These are phyloP conservation scores for Starmerella khaoyaiensis DNA, from an alignment of 805 yeast species.

Conservation along the genomic window DNA sequence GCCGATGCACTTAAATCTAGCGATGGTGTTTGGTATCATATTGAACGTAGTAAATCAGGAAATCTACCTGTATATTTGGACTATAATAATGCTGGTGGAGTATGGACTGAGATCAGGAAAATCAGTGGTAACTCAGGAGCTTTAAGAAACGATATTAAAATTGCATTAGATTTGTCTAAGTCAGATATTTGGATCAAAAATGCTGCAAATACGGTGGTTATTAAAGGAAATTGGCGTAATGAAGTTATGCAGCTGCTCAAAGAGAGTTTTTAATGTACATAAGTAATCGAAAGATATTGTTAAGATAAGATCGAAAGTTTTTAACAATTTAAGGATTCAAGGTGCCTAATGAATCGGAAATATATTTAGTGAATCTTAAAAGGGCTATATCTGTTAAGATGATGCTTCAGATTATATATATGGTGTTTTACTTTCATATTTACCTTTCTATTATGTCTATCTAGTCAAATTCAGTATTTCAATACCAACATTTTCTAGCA, in stretches of 20 bases:
- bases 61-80: conserved; percentile 75
- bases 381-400: too few species aligned
- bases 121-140: conserved; percentile 55
- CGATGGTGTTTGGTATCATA: conserved; percentile 17
- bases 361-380: too few species aligned
- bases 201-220: conserved; percentile 41
- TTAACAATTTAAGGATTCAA: too few species aligned
- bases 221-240: conserved; percentile 36
- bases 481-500: too few species aligned
- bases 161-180: conserved; percentile 35
- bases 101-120: conserved; percentile 61
- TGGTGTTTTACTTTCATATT: too few species aligned
- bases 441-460: too few species aligned
- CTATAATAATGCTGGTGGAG: conserved; percentile 44
- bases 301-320: too few species aligned
- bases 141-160: conserved; percentile 53
- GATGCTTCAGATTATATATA: too few species aligned
- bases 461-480: too few species aligned
- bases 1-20: conserved; percentile 2
- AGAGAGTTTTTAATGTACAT: conserved; percentile 7
- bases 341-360: too few species aligned
- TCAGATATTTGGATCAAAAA: conserved; percentile 37
- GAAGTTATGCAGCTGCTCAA: conserved; percentile 30
- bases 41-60: conserved; percentile 31
- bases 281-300: too few species aligned